A percentile compares a stretch with the other conserved stretches of the same genome.
These are phyloP conservation scores for Sclerotinia trifoliorum DNA, from an alignment of 2,329 filamentous ascomycete species.

Conservation along the genomic window DNA sequence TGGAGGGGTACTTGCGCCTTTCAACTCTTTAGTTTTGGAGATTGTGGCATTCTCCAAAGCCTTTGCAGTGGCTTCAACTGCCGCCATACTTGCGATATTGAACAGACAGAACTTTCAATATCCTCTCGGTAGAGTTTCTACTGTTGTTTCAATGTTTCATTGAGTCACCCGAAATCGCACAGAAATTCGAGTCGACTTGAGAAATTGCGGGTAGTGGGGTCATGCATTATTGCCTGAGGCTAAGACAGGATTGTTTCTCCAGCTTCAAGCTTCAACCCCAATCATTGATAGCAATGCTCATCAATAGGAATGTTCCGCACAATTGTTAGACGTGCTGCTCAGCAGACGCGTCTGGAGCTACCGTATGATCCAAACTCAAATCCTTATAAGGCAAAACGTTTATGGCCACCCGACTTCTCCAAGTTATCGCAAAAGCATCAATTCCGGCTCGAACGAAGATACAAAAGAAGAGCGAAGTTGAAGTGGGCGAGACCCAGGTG, in stretches of 20 bases:
- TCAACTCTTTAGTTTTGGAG: constrained; percentile 61
- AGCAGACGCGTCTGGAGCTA: constrained; percentile 40
- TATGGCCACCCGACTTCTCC: constrained; percentile 76
- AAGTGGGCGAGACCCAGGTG: constrained; percentile 61
- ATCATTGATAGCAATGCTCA: constrained; percentile 24
- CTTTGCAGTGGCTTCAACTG: constrained; percentile 40
- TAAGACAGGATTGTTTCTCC: background rate
- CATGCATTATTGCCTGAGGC: constrained; percentile 25
- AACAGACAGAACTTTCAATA: constrained; percentile 7
- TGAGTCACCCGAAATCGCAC: constrained; percentile 27
- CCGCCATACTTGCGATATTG: constrained; percentile 46
- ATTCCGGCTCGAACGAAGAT: constrained; percentile 75
- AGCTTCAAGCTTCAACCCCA: background rate
- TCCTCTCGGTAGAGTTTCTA: constrained; percentile 15
- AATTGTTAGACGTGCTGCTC: constrained; percentile 45
- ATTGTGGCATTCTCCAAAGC: constrained; percentile 53
- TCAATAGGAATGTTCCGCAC: constrained; percentile 48
- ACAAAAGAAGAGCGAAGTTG: constrained; percentile 66
- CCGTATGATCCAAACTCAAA: constrained; percentile 47
- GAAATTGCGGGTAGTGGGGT: constrained; percentile 27
- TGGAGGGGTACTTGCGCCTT: constrained; percentile 48
- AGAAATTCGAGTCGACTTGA: constrained; percentile 21
- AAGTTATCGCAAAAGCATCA: constrained; percentile 69
- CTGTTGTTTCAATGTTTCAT: constrained; percentile 17
- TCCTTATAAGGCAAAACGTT: constrained; percentile 64